Conservation (phyloP, 2,329 filamentous ascomycete species). For the Fusarium tuaranense region DNA sequence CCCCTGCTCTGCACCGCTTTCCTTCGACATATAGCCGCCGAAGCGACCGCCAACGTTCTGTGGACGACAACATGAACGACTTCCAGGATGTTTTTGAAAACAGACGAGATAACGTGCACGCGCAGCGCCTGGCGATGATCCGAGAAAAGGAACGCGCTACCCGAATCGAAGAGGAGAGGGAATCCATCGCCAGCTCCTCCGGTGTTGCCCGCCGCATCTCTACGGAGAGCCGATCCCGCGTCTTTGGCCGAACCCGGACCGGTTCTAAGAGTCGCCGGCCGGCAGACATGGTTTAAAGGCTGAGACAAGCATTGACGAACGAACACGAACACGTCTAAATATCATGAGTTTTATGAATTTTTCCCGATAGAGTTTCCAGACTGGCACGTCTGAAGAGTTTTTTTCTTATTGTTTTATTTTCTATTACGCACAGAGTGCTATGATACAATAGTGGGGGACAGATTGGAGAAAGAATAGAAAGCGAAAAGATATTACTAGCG, state of each 20-base stretch:
- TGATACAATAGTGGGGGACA: not conserved
- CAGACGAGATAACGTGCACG: conserved; percentile 52
- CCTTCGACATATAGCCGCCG: conserved; percentile 30
- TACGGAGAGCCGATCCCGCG: conserved; percentile 44
- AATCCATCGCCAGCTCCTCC: conserved; percentile 45
- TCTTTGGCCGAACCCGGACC: conserved; percentile 47
- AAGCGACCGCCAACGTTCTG: conserved; percentile 37
- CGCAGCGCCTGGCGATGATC: conserved; percentile 53
- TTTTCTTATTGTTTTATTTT: conserved; percentile 7
- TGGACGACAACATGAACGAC: conserved; percentile 52
- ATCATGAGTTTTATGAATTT: conserved; percentile 33
- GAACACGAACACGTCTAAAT: not conserved
- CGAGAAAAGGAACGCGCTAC: conserved; percentile 51
- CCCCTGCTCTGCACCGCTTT: conserved; percentile 19
- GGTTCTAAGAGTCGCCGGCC: conserved; percentile 44
- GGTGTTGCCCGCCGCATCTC: conserved; percentile 41
- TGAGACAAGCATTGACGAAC: not conserved
- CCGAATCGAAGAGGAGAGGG: conserved; percentile 42
- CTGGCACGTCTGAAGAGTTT: conserved; percentile 26
- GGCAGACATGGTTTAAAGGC: conserved; percentile 44
- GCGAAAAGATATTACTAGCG: conserved; percentile 3
- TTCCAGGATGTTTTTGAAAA: conserved; percentile 61
- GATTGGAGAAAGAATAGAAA: conserved; percentile 6
- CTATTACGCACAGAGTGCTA: conserved; percentile 11
- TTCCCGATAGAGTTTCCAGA: conserved; percentile 24